phyloP scores from a whole-genome alignment of 208 protist species.

The Plasmodiophora brassicae region DNA sequence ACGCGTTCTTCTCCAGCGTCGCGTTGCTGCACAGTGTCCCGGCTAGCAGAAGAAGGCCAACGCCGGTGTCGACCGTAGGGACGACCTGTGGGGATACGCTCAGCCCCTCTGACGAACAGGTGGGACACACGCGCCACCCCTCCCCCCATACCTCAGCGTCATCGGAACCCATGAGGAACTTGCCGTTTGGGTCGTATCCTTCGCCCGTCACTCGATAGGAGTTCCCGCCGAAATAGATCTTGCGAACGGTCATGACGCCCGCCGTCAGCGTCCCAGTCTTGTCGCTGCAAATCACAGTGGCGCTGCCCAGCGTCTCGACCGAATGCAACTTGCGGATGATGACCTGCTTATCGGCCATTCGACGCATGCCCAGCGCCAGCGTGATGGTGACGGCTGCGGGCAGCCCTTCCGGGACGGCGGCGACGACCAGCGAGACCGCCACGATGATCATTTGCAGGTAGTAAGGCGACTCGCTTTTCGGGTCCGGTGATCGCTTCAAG shows the following conservation, averaged over 20 bases:
- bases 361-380: constrained; percentile 71
- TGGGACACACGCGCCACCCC: no score
- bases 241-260: constrained; percentile 61
- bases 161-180: not conserved
- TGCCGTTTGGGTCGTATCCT: not conserved
- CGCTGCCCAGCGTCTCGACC: constrained; percentile 79
- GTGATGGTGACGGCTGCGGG: constrained; percentile 82
- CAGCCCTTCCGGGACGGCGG: constrained; percentile 93
- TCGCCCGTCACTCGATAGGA: not conserved
- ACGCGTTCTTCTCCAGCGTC: not conserved
- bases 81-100: no score
- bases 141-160: not conserved
- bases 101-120: no score
- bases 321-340: constrained; percentile 75
- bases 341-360: constrained; percentile 81
- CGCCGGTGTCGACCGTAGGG: no score
- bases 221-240: not conserved
- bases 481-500: not conserved
- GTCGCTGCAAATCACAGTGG: constrained; percentile 92
- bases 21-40: constrained; percentile 28
- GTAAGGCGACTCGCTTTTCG: constrained; percentile 21
- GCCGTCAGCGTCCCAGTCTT: constrained; percentile 81
- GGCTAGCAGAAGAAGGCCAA: no score
- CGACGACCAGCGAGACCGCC: constrained; percentile 73
- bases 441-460: constrained; percentile 85